Conservation (phyloP, 345 rosid genomes). For the Eucalyptus dawsonii region DNA sequence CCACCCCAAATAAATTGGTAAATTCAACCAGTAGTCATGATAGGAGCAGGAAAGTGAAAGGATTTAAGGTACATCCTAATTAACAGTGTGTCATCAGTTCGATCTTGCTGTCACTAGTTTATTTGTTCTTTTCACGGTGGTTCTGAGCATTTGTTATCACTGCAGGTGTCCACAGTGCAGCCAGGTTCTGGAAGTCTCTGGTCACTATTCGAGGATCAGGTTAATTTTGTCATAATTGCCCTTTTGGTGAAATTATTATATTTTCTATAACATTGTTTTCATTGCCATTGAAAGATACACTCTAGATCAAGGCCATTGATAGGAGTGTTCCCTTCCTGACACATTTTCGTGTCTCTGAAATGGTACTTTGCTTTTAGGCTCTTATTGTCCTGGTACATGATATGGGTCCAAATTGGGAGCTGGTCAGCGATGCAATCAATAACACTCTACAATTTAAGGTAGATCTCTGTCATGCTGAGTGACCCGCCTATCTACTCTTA, state of each 20-base stretch:
- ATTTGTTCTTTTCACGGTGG: not conserved
- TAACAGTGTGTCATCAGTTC: not conserved
- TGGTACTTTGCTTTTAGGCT: constrained; percentile 34
- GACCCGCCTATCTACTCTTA: not conserved
- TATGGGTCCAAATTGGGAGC: constrained; percentile 99
- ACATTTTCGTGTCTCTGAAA: not conserved
- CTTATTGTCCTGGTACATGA: constrained; percentile 98
- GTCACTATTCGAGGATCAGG: constrained; percentile 99
- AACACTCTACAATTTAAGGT: constrained; percentile 85
- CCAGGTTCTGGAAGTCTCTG: constrained; percentile 79
- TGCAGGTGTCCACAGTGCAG: constrained; percentile 68
- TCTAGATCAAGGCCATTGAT: not conserved
- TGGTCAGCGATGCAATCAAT: constrained; percentile 93
- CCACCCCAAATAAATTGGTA: constrained; percentile 62
- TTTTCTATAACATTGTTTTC: not conserved
- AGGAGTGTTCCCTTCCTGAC: not conserved
- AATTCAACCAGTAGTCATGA: constrained; percentile 64
- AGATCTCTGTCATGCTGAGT: not conserved
- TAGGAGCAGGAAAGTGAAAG: constrained; percentile 65
- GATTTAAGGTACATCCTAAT: constrained; percentile 46
- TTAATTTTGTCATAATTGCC: not conserved
- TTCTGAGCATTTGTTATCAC: not conserved
- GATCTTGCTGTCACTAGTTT: not conserved
- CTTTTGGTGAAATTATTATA: not conserved
- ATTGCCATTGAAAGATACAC: not conserved